Evolutionary conservation across 768 basidiomycete species (phyloP).

Genomic region (Tulasnella sp.): DNA sequence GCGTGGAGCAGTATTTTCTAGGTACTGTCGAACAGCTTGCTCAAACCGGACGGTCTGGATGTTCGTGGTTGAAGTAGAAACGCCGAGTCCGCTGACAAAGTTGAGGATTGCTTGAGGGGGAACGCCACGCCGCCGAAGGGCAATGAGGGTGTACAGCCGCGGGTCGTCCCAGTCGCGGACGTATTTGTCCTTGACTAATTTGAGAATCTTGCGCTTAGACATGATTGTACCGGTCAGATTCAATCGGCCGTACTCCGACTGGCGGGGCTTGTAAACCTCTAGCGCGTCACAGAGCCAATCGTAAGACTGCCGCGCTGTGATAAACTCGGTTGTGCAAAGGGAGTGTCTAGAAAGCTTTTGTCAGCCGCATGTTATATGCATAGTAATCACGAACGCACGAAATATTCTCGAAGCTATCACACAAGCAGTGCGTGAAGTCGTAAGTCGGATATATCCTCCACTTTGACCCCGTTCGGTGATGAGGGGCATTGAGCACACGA

Average conservation of each 20-base stretch:
- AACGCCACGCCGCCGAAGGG: conserved; percentile 88
- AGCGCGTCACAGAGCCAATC: conserved; percentile 98
- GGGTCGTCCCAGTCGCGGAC: conserved; percentile 98
- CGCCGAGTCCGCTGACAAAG: conserved; percentile 92
- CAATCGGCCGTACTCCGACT: conserved; percentile 93
- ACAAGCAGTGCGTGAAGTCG: conserved; percentile 97
- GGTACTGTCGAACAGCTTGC: conserved; percentile 78
- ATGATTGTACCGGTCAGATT: conserved; percentile 83
- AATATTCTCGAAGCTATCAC: conserved; percentile 98
- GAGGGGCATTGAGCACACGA: conserved; percentile 82
- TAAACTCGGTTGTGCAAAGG: conserved; percentile 92
- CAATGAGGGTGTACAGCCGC: conserved; percentile 92
- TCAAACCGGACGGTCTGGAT: conserved; percentile 90
- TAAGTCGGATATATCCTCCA: conserved; percentile 99
- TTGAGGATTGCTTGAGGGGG: conserved; percentile 94
- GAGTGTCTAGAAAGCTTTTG: conserved; percentile 65
- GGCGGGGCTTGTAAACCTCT: conserved; percentile 95
- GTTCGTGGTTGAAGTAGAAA: conserved; percentile 77
- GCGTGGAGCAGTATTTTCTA: conserved; percentile 83
- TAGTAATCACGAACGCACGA: conserved; percentile 60
- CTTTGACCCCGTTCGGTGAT: conserved; percentile 87
- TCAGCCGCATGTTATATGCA: not conserved
- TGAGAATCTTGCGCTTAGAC: conserved; percentile 92
- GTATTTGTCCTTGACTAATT: conserved; percentile 77
- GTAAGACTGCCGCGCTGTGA: conserved; percentile 92